Base-by-base conservation (phyloP, 2,329 filamentous ascomycete genomes). In the Cylindrodendrum hubeiense region DNA sequence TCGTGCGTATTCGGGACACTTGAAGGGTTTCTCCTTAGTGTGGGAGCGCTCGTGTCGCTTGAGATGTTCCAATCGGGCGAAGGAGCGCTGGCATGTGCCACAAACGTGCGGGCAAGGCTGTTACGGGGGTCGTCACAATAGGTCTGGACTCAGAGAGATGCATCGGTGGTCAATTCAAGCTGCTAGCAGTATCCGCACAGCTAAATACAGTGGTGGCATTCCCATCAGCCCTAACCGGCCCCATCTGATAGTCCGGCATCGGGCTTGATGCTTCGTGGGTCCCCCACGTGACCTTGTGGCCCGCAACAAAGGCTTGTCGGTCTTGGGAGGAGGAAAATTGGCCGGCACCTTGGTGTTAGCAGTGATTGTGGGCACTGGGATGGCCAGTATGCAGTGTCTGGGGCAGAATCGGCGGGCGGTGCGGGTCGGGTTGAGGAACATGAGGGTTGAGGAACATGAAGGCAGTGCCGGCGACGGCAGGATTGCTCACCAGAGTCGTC, bases 1-100 rank as follows among this genome's bases (percentile, higher is more conserved):
- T 82, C 96, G 86, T 39, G 93, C 88, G 81, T 96, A 99, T 79
- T 98, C 94, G 28, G 94, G 93, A 76, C 96, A 99, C 81, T 98
- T 94, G 75, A 99, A 99, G 1, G 96, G 96, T 85, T 99, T 99
- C 83, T 99, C 95, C 80, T 99, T 98, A 46, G 95, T 98, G 79
- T 98, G 95, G n/a, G 94, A 97, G 68, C 96, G 90, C 82, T 98
- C 96, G 81, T 99, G 96, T 66, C 96, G 91, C 84, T 99, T 99
- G 71, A 99, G 84, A 79, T 99, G 96, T 82, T 99, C 96, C 74
- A 99, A 84, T 66, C 96, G 91, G 63, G 96, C 96, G 79, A 99
- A 99, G 33, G 93, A 97, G 70, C 96, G 91, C 75, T 91, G 89
- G 80, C 96, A 99, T 50, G 95, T 98, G 41, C 86, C 90, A 83